Percentiles rank a stretch among this genome's conserved stretches.
Evolutionary conservation across 306 rosid genomes (phyloP).

Genomic region (Quillaja saponaria): DNA sequence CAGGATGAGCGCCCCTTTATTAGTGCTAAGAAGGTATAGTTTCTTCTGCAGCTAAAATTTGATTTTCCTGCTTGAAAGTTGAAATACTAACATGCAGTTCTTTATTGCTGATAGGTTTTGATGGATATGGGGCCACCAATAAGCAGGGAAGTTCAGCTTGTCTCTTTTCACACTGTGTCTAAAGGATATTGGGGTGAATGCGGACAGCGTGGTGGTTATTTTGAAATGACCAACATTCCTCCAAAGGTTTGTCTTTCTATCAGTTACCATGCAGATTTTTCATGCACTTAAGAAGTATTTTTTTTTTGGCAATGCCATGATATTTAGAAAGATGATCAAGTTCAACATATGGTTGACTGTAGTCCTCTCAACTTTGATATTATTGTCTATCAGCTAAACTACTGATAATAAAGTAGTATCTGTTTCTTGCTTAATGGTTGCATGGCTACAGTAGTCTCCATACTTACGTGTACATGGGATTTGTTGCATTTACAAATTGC

Average conservation of each 20-base stretch:
- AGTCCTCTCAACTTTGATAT: conserved; percentile 5
- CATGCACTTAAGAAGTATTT: conserved; percentile 12
- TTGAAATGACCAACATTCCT: conserved; percentile 97
- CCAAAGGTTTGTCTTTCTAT: conserved; percentile 66
- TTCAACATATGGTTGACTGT: neutral
- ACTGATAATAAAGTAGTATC: too few species aligned
- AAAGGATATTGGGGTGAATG: conserved; percentile 99
- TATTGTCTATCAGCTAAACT: neutral
- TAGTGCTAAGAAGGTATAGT: conserved; percentile 78
- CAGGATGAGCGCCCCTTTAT: conserved; percentile 95
- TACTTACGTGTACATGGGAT: too few species aligned
- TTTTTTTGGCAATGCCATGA: conserved; percentile 12
- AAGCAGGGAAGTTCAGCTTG: conserved; percentile 86
- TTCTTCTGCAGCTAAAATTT: conserved; percentile 17
- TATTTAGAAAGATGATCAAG: conserved; percentile 9
- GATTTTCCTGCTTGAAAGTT: conserved; percentile 19
- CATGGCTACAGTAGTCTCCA: too few species aligned
- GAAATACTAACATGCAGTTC: conserved; percentile 20
- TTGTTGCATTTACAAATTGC: too few species aligned
- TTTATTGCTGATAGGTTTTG: conserved; percentile 57
- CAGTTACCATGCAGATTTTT: conserved; percentile 5
- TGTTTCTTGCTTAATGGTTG: too few species aligned
- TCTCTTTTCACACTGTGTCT: conserved; percentile 90
- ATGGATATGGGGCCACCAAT: conserved; percentile 79
- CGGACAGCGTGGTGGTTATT: conserved; percentile 99